These are phyloP conservation scores for Claviceps paspali DNA, from an alignment of 2,329 filamentous ascomycete genomes.

Conservation along the genomic window DNA sequence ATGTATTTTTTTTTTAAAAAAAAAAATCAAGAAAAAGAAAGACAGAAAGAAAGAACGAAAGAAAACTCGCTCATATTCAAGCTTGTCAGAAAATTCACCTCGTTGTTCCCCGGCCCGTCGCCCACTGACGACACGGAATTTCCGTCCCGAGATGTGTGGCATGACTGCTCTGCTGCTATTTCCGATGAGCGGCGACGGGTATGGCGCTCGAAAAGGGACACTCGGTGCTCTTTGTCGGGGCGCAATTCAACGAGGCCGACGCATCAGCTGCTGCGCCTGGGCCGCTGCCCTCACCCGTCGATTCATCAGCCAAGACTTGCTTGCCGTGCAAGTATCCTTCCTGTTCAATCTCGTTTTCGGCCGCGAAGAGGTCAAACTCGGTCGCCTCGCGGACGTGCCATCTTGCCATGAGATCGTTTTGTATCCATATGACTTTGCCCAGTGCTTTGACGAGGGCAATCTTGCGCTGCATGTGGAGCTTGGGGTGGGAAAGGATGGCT, in stretches of 20 bases:
- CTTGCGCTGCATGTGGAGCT: slow-evolving; percentile 51
- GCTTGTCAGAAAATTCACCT: too few species aligned
- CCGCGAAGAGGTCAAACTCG: slow-evolving; percentile 34
- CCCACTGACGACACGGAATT: too few species aligned
- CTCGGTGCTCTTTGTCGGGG: not conserved
- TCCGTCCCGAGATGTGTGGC: too few species aligned
- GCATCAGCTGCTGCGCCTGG: not conserved
- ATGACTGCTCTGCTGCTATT: not conserved
- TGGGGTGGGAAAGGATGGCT: slow-evolving; percentile 57
- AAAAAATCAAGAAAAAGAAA: too few species aligned
- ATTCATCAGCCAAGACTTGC: slow-evolving; percentile 33
- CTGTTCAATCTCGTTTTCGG: slow-evolving; percentile 36
- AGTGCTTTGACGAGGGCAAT: slow-evolving; percentile 60
- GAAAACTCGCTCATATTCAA: too few species aligned
- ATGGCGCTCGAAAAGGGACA: not conserved
- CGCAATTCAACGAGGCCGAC: not conserved
- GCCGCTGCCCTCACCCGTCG: not conserved
- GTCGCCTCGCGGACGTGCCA: slow-evolving; percentile 61
- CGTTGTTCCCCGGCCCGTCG: too few species aligned
- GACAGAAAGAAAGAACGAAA: too few species aligned
- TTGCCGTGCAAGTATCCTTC: slow-evolving; percentile 52
- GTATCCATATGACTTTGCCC: slow-evolving; percentile 74
- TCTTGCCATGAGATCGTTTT: slow-evolving; percentile 74
- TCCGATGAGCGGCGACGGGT: not conserved
- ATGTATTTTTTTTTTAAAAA: too few species aligned